Percentiles rank a stretch among this genome's conserved stretches.
Evolutionary conservation across 1,284 basidiomycete genomes (phyloP).

Genomic region (Rhodotorula mucilaginosa): DNA sequence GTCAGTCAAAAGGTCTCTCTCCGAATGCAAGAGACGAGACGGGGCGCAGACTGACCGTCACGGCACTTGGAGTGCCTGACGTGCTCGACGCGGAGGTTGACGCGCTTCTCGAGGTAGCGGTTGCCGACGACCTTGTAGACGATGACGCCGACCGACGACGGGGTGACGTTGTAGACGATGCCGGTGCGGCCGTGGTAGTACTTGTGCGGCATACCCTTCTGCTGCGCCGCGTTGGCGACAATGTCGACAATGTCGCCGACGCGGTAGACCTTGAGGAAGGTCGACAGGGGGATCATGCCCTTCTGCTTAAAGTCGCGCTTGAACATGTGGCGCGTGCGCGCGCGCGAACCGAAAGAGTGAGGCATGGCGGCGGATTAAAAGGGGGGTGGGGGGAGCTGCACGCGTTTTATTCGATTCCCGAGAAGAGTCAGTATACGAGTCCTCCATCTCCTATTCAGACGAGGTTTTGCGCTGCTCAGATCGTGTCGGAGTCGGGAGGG

Average conservation of each 20-base stretch:
- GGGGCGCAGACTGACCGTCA: conserved; percentile 53
- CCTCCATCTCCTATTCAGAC: neutral
- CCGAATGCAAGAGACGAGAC: no score
- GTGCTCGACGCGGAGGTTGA: conserved; percentile 98
- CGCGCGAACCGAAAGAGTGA: conserved; percentile 95
- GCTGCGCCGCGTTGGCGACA: conserved; percentile 97
- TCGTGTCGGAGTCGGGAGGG: no score
- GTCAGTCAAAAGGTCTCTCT: neutral
- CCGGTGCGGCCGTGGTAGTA: conserved; percentile 72
- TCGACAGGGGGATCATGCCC: conserved; percentile 85
- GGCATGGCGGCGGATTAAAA: conserved; percentile 69
- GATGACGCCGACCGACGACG: conserved; percentile 91
- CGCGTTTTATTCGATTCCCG: neutral
- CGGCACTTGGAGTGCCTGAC: conserved; percentile 97
- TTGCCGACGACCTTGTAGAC: conserved; percentile 98
- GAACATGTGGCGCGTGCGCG: conserved; percentile 99
- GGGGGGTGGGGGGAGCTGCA: conserved; percentile 9
- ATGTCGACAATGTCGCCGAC: conserved; percentile 99
- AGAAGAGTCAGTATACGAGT: neutral
- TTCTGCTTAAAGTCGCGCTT: conserved; percentile 82
- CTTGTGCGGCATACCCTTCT: conserved; percentile 99
- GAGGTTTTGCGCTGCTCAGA: no score
- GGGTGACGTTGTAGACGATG: conserved; percentile 97
- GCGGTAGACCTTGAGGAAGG: conserved; percentile 87
- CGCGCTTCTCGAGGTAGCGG: conserved; percentile 99